A percentile compares a stretch with the other conserved stretches of the same genome.
These are phyloP conservation scores for Agaricus blazei DNA, from an alignment of 768 basidiomycete genomes.

Conservation along the genomic window DNA sequence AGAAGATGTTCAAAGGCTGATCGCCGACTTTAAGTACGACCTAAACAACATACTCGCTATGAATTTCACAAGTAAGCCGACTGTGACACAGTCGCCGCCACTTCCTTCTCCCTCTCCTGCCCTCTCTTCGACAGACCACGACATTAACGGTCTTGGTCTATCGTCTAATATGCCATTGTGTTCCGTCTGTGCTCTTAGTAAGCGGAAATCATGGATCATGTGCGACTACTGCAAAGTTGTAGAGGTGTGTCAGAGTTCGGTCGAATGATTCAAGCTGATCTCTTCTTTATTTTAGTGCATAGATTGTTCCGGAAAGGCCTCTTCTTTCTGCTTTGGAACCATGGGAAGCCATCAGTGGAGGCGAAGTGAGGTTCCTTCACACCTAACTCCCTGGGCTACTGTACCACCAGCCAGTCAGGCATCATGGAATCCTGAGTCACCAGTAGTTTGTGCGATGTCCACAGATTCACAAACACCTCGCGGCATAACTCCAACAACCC, in stretches of 20 bases:
- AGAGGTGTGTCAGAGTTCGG: conserved; percentile 23
- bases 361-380: neutral
- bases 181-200: conserved; percentile 27
- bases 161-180: conserved; percentile 17
- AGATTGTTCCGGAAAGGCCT: conserved; percentile 4
- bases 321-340: conserved; percentile 3
- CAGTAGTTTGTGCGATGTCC: conserved; percentile 4
- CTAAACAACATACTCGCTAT: conserved; percentile 7
- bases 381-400: neutral
- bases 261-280: neutral
- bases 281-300: neutral
- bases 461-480: neutral
- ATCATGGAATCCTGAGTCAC: neutral
- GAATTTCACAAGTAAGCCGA: neutral
- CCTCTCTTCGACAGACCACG: conserved; percentile 1
- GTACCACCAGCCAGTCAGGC: neutral
- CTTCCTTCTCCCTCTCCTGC: conserved; percentile 4
- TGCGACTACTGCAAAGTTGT: conserved; percentile 32
- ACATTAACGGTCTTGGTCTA: neutral
- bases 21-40: conserved; percentile 16
- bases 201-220: conserved; percentile 26
- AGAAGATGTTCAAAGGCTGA: conserved; percentile 18
- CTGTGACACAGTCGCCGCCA: neutral
- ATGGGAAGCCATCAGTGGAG: conserved; percentile 5
- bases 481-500: neutral